Evolutionary conservation across 352 stramenopile species (phyloP), one percentile per base, ranked within the genome.

Genomic region (Ophiocytium majus): DNA sequence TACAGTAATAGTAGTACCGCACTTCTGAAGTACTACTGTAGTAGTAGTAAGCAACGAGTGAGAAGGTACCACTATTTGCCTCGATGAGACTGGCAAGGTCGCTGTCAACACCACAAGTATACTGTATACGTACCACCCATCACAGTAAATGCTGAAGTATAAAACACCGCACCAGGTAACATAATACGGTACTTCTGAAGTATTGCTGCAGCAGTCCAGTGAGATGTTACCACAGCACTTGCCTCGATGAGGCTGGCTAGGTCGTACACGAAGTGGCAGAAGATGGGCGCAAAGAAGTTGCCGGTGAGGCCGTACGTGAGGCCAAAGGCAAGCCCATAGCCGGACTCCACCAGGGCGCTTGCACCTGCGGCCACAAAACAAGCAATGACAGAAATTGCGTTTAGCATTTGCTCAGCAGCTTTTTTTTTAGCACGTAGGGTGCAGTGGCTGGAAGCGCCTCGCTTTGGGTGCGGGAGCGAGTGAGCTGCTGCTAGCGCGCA

Each of bases 241-340:
- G 28, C 57, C 57, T 66, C 57, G 17, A 66, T 19, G 57, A 66
- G 28, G 17, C 17, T 66, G 28, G 57, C 57, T 23, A 66, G 28
- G 57, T 66, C 57, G 57, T 66, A 66, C 57, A 66, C 17, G 57
- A 66, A 66, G 57, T 66, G 57, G 57, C 57, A 66, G 57, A 28
- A 19, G 28, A 66, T 66, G 57, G 57, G 57, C 57, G 28, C 57
- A 66, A 66, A 66, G 17, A 66, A 28, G 57, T 66, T 66, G 57
- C 57, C 57, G 57, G 17, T 66, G 57, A 66, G 28, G 17, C 19
- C 17, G 57, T 66, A 66, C 57, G 28, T 19, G 28, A 28, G 28
- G 57, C 57, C 57, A 66, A 66, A 66, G 57, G 57, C 28, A 19
- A 66, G 57, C 17, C 57, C 57, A 28, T 66, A 66, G 17, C 19